These are phyloP conservation scores for Diaporthe sp. DNA, from an alignment of 2,329 filamentous ascomycete genomes.

Conservation along the genomic window DNA sequence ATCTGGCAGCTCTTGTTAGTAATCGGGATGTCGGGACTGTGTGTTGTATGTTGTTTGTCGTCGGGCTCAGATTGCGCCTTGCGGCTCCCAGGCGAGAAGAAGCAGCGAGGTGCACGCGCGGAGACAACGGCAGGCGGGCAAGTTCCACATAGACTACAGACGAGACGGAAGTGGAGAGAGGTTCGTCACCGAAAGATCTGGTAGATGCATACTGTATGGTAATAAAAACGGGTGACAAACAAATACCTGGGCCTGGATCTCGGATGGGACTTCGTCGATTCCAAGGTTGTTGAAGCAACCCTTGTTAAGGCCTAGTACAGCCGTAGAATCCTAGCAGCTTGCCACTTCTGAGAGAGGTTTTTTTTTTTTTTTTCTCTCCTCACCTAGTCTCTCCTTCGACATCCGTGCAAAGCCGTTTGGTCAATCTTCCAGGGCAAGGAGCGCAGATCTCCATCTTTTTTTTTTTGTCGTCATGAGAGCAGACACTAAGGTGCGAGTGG, in stretches of 20 bases:
- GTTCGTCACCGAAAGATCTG: slow-evolving; percentile 19
- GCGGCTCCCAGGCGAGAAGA: slow-evolving; percentile 7
- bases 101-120: slow-evolving; percentile 4
- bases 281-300: slow-evolving; percentile 29
- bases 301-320: slow-evolving; percentile 14
- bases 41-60: slow-evolving; percentile 2
- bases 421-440: background rate
- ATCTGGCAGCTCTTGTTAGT: background rate
- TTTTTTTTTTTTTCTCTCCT: background rate
- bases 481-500: background rate
- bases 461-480: background rate
- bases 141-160: slow-evolving; percentile 25
- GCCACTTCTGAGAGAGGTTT: background rate
- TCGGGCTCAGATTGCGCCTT: slow-evolving; percentile 11
- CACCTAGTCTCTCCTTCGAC: background rate
- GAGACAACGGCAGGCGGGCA: slow-evolving; percentile 4
- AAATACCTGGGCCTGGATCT: slow-evolving; percentile 19
- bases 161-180: slow-evolving; percentile 17
- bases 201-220: slow-evolving; percentile 25
- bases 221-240: slow-evolving; percentile 20
- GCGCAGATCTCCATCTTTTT: slow-evolving; percentile 1
- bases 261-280: slow-evolving; percentile 9
- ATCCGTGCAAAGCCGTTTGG: background rate
- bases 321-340: slow-evolving; percentile 17
- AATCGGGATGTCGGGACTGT: background rate